Evolutionary conservation across 2,329 filamentous ascomycete species (phyloP).

Genomic region (Fusarium protoensiforme): DNA sequence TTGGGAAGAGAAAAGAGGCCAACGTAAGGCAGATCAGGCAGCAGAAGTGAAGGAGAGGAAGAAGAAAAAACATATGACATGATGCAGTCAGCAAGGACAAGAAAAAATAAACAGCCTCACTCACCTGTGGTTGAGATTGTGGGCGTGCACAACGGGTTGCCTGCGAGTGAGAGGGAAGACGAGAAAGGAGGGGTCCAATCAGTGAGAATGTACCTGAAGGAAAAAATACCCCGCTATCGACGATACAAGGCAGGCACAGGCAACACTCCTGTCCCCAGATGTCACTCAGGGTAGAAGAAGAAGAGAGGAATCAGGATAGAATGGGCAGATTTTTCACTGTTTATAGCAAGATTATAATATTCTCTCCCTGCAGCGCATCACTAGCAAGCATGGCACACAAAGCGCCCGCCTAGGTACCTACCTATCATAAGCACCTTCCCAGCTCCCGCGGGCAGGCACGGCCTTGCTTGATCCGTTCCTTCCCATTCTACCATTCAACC

Average conservation of each 20-base stretch:
- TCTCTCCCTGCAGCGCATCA: not conserved
- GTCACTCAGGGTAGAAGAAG: not conserved
- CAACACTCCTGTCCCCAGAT: constrained; percentile 4
- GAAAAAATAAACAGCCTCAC: constrained; percentile 34
- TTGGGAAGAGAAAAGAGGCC: not conserved
- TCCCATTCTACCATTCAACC: constrained; percentile 29
- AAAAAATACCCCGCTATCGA: constrained; percentile 43
- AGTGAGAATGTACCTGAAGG: constrained; percentile 28
- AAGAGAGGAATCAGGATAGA: not conserved
- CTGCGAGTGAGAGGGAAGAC: constrained; percentile 35
- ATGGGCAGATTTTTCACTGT: not conserved
- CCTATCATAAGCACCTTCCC: constrained; percentile 8
- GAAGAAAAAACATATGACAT: constrained; percentile 13
- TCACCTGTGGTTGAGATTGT: constrained; percentile 36
- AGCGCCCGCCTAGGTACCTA: constrained; percentile 7
- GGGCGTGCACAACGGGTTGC: constrained; percentile 28
- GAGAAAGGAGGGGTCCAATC: constrained; percentile 41
- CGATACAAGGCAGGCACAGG: not conserved
- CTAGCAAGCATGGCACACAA: not conserved
- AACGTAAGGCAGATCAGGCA: constrained; percentile 31
- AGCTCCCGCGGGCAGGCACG: constrained; percentile 16
- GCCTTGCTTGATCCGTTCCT: not conserved
- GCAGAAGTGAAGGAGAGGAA: constrained; percentile 26
- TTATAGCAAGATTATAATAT: not conserved
- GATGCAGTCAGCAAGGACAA: constrained; percentile 32